Evolutionary conservation across 257 asterid genomes (phyloP), one percentile per base, ranked within the genome.

Genomic region (Solanum lycopersicoides): DNA sequence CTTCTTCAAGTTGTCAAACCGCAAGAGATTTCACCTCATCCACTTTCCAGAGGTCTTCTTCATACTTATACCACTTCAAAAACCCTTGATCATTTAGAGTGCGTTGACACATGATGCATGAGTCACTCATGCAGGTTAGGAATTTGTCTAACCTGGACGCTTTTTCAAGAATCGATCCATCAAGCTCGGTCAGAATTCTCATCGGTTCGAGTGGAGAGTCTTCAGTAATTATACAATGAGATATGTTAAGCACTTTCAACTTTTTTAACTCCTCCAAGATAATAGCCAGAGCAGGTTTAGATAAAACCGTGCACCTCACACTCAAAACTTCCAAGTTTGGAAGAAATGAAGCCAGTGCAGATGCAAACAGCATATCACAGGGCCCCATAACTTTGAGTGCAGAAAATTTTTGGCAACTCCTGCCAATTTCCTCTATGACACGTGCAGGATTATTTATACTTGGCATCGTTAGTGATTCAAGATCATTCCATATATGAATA

Each of bases 381-480:
- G 95, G 92, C 16, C 96, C 96, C 94, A 95, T 95, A 72, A 95
- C 89, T 89, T 95, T 95, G 12, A 95, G 90, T 76, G 92, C 95
- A 2, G 95, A 4, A 32, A 95, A 92, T 0, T 92, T 95, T 63
- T 89, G 89, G 94, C 98, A 95, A 42, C 89, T 90, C 86, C 39
- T 84, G 9, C 90, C 88, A 60, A 96, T 93, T 86, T 95, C 97
- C 84, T 93, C 93, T 87, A 96, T 89, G 65, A 95, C 94, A 84
- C 90, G 89, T 10, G 92, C 91, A 9, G 96, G 97, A 90, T 89
- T 92, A 39, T 90, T 89, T 69, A 95, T 94, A 94, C 93, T 92
- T 3, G 96, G 98, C 96, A 96, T 93, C 28, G 98, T 94, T 12
- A 95, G 89, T 3, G 98, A 95, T 88, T 94, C 96, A 2, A 96